These are phyloP conservation scores for Kalaharituber pfeilii DNA, from an alignment of 2,329 filamentous ascomycete species.

Conservation along the genomic window DNA sequence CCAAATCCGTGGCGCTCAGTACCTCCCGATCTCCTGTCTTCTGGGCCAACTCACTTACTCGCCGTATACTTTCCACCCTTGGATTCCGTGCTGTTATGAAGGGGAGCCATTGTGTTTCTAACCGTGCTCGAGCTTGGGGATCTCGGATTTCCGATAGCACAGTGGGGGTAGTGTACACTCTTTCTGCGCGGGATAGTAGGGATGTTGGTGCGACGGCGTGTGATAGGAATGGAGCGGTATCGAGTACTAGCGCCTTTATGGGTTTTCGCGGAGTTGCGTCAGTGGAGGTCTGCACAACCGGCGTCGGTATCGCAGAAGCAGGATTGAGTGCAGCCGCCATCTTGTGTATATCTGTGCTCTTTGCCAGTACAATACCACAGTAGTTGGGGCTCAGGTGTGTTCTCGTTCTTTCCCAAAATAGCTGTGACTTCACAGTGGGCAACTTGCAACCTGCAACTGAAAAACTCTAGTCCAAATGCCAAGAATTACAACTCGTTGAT, in stretches of 20 bases:
- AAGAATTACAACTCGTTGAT: too few relatives aligned
- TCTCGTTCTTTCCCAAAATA: too few relatives aligned
- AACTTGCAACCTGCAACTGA: too few relatives aligned
- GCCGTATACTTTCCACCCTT: constrained; percentile 55
- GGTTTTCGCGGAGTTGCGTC: too few relatives aligned
- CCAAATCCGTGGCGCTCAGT: constrained; percentile 73
- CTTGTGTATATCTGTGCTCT: too few relatives aligned
- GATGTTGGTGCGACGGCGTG: constrained; percentile 76
- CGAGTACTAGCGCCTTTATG: constrained; percentile 72
- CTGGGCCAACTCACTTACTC: constrained; percentile 69
- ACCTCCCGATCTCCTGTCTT: constrained; percentile 80
- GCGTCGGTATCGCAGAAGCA: too few relatives aligned
- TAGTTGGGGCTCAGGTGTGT: too few relatives aligned
- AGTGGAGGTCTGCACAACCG: too few relatives aligned
- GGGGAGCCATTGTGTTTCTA: constrained; percentile 69
- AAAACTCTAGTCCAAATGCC: too few relatives aligned
- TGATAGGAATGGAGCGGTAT: constrained; percentile 84
- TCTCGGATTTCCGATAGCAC: constrained; percentile 81
- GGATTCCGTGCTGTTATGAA: constrained; percentile 68
- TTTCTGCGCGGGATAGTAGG: constrained; percentile 57
- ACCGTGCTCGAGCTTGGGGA: constrained; percentile 56
- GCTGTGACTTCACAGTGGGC: too few relatives aligned
- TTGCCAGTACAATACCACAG: too few relatives aligned
- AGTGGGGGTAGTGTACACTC: constrained; percentile 65
- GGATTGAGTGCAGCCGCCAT: too few relatives aligned